These are phyloP conservation scores for Yamadazyma atlantica DNA, from an alignment of 1,139 yeast species.

Conservation along the genomic window DNA sequence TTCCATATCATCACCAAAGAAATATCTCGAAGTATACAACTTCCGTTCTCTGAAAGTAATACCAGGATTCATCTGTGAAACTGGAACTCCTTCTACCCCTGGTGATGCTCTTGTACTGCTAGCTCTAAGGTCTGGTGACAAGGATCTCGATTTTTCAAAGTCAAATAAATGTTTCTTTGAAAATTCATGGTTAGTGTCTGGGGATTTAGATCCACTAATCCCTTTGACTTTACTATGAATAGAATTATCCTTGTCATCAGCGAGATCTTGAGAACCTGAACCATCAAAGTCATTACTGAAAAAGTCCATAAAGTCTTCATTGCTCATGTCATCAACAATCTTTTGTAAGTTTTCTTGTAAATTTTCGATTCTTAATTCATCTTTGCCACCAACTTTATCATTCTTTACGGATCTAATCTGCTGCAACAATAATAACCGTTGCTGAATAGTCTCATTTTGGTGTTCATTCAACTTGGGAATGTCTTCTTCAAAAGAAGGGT, in stretches of 20 bases:
- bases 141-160: slow-evolving; percentile 12
- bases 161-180: slow-evolving; percentile 14
- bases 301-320: slow-evolving; percentile 11
- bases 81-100: slow-evolving; percentile 42
- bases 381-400: slow-evolving; percentile 25
- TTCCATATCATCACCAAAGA: slow-evolving; percentile 52
- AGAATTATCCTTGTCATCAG: slow-evolving; percentile 7
- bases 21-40: slow-evolving; percentile 58
- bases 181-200: slow-evolving; percentile 9
- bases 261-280: slow-evolving; percentile 16
- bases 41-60: slow-evolving; percentile 60
- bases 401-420: slow-evolving; percentile 28
- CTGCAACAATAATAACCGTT: slow-evolving; percentile 31
- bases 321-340: slow-evolving; percentile 40
- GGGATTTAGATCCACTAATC: neutral
- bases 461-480: slow-evolving; percentile 38
- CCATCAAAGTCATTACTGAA: slow-evolving; percentile 25
- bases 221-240: neutral
- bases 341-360: slow-evolving; percentile 37
- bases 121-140: slow-evolving; percentile 17
- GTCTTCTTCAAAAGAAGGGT: slow-evolving; percentile 58
- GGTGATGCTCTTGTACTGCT: slow-evolving; percentile 42
- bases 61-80: slow-evolving; percentile 44
- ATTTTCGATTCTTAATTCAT: slow-evolving; percentile 28
- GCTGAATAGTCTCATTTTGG: slow-evolving; percentile 35